These are phyloP conservation scores for Mucor piriformis DNA, from an alignment of 371 early-diverging fungal genomes.

Conservation along the genomic window DNA sequence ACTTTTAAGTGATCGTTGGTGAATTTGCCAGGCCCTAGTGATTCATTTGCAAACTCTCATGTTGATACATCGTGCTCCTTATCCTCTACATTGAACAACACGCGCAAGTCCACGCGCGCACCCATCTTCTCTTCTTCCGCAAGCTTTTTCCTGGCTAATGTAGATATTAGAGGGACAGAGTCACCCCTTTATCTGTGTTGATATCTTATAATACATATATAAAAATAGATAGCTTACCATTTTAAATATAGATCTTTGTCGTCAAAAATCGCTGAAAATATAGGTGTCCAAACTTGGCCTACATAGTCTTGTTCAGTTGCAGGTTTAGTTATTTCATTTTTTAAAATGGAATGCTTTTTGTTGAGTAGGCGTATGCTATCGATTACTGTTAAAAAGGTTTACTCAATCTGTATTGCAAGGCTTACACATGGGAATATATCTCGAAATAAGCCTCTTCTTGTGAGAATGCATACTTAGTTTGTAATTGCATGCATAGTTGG, in stretches of 20 bases:
- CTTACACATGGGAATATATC: conserved; percentile 13
- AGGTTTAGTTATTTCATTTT: neutral
- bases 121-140: conserved; percentile 1
- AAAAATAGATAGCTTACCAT: conserved; percentile 10
- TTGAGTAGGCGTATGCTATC: conserved; percentile 1
- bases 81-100: conserved; percentile 1
- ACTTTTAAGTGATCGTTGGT: conserved; percentile 6
- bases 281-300: conserved; percentile 12
- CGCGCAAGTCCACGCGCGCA: conserved; percentile 5
- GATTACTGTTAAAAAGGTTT: conserved; percentile 1
- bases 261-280: conserved; percentile 4
- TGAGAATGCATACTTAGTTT: conserved; percentile 4
- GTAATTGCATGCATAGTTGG: neutral
- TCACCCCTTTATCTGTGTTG: conserved; percentile 10
- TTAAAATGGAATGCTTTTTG: conserved; percentile 4
- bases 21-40: neutral
- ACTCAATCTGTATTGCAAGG: neutral
- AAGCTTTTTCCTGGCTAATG: neutral
- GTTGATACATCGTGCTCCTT: conserved; percentile 9
- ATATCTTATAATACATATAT: neutral
- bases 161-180: neutral
- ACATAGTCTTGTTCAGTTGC: conserved; percentile 10
- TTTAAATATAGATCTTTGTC: neutral
- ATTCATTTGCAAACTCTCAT: conserved; percentile 7
- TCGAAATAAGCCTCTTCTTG: conserved; percentile 4